Conservation (phyloP, 495 filamentous ascomycete species). For the Parathielavia appendiculata region DNA sequence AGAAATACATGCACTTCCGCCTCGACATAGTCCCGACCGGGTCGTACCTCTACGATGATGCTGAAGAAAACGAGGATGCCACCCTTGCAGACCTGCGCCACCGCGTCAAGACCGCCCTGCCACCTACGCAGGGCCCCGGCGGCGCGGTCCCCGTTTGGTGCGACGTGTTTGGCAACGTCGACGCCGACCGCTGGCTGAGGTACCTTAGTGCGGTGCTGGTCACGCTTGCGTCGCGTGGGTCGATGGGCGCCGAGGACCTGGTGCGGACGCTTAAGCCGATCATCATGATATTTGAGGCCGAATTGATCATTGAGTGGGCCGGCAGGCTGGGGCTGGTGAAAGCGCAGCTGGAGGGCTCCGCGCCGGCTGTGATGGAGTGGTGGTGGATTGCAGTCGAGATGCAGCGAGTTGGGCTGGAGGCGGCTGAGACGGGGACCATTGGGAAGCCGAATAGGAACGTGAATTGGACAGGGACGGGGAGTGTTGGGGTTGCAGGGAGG, state of each 20-base stretch:
- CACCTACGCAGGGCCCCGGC: constrained; percentile 28
- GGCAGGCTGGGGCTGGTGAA: constrained; percentile 43
- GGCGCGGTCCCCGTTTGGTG: constrained; percentile 68
- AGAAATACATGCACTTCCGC: constrained; percentile 54
- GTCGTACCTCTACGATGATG: constrained; percentile 57
- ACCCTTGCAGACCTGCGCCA: constrained; percentile 39
- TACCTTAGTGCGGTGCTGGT: constrained; percentile 55
- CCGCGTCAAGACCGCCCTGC: constrained; percentile 29
- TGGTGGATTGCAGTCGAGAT: constrained; percentile 57
- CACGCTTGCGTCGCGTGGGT: constrained; percentile 55
- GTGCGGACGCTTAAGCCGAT: constrained; percentile 53
- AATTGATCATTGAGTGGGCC: constrained; percentile 62
- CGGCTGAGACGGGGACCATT: not conserved
- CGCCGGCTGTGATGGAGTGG: constrained; percentile 57
- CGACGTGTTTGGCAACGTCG: constrained; percentile 64
- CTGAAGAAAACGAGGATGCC: constrained; percentile 47
- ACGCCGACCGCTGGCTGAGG: constrained; percentile 59
- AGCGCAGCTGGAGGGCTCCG: constrained; percentile 32
- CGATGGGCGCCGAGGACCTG: constrained; percentile 49
- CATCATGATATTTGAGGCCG: constrained; percentile 63
- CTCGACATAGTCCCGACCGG: constrained; percentile 55
- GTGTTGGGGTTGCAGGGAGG: not conserved
- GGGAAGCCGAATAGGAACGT: not conserved
- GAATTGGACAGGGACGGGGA: not conserved
- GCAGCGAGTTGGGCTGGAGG: constrained; percentile 22